Evolutionary conservation across 1,139 yeast genomes (phyloP).

Genomic region (Pichia sp.): DNA sequence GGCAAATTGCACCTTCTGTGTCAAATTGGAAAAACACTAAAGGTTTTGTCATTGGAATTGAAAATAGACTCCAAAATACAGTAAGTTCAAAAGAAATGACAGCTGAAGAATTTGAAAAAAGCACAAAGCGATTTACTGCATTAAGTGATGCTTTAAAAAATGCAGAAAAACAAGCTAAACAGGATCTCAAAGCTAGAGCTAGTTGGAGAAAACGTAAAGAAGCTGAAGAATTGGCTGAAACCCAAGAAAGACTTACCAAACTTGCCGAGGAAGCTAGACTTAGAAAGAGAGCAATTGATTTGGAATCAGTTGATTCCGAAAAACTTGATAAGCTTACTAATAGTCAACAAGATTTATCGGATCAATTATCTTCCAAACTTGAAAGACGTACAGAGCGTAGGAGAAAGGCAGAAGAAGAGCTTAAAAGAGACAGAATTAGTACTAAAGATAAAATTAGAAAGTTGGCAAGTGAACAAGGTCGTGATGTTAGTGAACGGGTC

Average conservation of each 20-base stretch:
- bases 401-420: constrained; percentile 40
- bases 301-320: too few relatives aligned
- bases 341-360: background rate
- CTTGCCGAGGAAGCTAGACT: constrained; percentile 54
- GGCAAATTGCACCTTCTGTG: constrained; percentile 89
- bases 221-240: constrained; percentile 48
- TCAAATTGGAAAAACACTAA: constrained; percentile 96
- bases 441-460: constrained; percentile 39
- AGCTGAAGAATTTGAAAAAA: constrained; percentile 30
- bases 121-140: constrained; percentile 57
- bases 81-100: constrained; percentile 38
- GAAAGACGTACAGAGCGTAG: constrained; percentile 39
- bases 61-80: constrained; percentile 47
- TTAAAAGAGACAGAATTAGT: constrained; percentile 40
- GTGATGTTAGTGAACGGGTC: constrained; percentile 51
- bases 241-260: constrained; percentile 52
- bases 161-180: constrained; percentile 72
- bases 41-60: constrained; percentile 80
- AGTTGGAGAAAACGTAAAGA: constrained; percentile 50
- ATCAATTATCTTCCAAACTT: background rate
- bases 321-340: too few relatives aligned
- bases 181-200: constrained; percentile 57
- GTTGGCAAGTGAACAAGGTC: constrained; percentile 39
- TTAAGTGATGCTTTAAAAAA: constrained; percentile 66
- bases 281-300: background rate